Base-by-base conservation (phyloP, 306 rosid genomes). In the Aeschynomene evenia region DNA sequence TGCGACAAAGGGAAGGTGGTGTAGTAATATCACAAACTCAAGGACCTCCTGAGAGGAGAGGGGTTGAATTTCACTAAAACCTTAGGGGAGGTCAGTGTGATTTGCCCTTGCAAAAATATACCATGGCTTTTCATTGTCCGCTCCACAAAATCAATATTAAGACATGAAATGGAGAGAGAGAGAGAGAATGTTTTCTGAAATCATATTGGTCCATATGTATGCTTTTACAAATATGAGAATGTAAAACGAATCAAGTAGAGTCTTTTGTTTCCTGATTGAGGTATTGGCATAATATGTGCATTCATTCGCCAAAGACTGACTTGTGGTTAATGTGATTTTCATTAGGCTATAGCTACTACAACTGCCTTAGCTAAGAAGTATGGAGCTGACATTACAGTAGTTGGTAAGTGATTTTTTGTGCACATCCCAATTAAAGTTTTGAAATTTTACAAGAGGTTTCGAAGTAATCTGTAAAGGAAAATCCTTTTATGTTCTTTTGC, bases 301-400 rank as follows among this genome's bases (percentile, higher is more conserved):
- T 66, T 72, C 7, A 19, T 63, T 68, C 39, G 28, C 53, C 37
- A 9, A 31, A 19, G 18, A 15, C 74, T 79, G 33, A 79, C 19
- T 51, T 66, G 42, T 45, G 70, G 70, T 55, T 59, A 8, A 53
- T 43, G 26, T 52, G 18, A 21, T 46, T 63, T 37, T 59, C 19
- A 23, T 56, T 63, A 92, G 98, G 96, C 96, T 70, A 81, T 89
- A 70, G 80, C 89, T 33, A 86, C 98, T 39, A 71, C 91, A 48
- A 77, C 90, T 78, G 90, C 96, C 61, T 81, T 92, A 72, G 98
- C 98, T 48, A 89, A 87, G 66, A 92, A 83, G 85, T 86, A 92
- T 72, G 96, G 91, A 55, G 95, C 98, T 61, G 98, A 87, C 79
- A 86, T 92, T 68, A 92, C 98, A 15, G 98, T 92, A 63, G 90